Evolutionary conservation across 192 early-diverging fungal genomes (phyloP), one percentile per base, ranked within the genome.

Genomic region (Coemansia asiatica): DNA sequence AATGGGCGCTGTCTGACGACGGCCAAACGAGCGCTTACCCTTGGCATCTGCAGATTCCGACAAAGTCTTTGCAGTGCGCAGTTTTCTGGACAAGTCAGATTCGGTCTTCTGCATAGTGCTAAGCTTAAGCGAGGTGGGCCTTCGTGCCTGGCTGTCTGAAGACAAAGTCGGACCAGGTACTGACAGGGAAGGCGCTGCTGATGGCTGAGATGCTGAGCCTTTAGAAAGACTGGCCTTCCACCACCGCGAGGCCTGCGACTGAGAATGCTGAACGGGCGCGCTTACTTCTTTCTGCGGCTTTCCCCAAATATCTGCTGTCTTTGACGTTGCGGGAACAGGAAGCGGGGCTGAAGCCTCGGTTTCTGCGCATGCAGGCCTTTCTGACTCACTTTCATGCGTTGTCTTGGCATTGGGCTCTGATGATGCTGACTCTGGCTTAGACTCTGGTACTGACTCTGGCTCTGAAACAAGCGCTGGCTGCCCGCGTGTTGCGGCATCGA

Each of bases 191-290:
- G 49, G 67, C 1, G 47, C 19, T 12, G 46, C 2, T 35, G 36
- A 60, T 27, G 56, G 9, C 57, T 19, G 16, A 12, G 31, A n/a
- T 18, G 23, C 23, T 18, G 53, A 31, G 29, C 48, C 60, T 0
- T 53, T 59, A 26, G 76, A 69, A 4, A 79, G 49, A 6, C 67
- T 79, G 0, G 70, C 76, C 50, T 79, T 79, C 76, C 76, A 79
- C 76, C 76, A 79, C 18, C 63, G 70, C 13, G 75, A 49, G 22
- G 66, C 46, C 40, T 71, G 56, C 16, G 56, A 59, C 50, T 51
- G 50, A 1, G 50, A 3, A 23, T 15, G 50, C 50, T 51, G 50
- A 23, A 23, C 22, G 22, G n/a, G 56, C 23, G 13, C 25, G 16
- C 25, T 64, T 71, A 19, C 23, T 33, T 26, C 26, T 58, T 38